These are phyloP conservation scores for Phytophthora colocasiae DNA, from an alignment of 352 stramenopile genomes.

Conservation along the genomic window DNA sequence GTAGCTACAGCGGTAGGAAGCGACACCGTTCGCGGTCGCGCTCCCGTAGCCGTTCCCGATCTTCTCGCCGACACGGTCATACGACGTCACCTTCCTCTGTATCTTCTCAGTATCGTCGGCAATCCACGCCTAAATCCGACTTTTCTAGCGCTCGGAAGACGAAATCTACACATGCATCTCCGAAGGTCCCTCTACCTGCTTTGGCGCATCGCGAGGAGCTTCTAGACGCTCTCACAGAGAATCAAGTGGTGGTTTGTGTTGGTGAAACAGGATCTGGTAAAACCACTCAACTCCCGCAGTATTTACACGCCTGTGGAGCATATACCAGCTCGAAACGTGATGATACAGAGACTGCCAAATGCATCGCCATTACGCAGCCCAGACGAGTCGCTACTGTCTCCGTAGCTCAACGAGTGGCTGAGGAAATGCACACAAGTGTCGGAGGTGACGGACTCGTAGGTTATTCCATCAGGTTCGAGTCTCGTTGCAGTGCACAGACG, in stretches of 20 bases:
- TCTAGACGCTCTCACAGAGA: slow-evolving; percentile 43
- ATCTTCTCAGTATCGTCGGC: slow-evolving; percentile 3
- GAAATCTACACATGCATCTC: slow-evolving; percentile 2
- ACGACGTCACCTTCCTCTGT: slow-evolving; percentile 1
- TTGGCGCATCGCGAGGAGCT: slow-evolving; percentile 69
- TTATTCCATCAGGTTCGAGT: slow-evolving; percentile 99
- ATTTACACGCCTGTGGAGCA: slow-evolving; percentile 52
- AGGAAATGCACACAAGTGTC: slow-evolving; percentile 92
- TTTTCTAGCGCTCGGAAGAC: slow-evolving; percentile 25
- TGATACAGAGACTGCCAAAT: slow-evolving; percentile 15
- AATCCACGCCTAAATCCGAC: slow-evolving; percentile 12
- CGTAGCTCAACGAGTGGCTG: slow-evolving; percentile 96
- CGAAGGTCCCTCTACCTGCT: slow-evolving; percentile 25
- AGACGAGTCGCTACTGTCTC: slow-evolving; percentile 97
- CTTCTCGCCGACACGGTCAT: slow-evolving; percentile 1
- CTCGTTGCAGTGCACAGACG: slow-evolving; percentile 67
- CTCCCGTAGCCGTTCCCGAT: slow-evolving; percentile 13
- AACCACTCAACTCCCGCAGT: slow-evolving; percentile 92
- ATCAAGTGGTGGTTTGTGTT: slow-evolving; percentile 80
- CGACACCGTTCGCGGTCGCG: slow-evolving; percentile 25
- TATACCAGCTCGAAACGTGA: slow-evolving; percentile 35
- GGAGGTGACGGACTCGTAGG: slow-evolving; percentile 73
- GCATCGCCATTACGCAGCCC: slow-evolving; percentile 91
- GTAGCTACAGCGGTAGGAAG: slow-evolving; percentile 19
- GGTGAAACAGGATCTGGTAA: slow-evolving; percentile 98